Conservation (phyloP, 441 rosid species). For the Erysimum cheiri region DNA sequence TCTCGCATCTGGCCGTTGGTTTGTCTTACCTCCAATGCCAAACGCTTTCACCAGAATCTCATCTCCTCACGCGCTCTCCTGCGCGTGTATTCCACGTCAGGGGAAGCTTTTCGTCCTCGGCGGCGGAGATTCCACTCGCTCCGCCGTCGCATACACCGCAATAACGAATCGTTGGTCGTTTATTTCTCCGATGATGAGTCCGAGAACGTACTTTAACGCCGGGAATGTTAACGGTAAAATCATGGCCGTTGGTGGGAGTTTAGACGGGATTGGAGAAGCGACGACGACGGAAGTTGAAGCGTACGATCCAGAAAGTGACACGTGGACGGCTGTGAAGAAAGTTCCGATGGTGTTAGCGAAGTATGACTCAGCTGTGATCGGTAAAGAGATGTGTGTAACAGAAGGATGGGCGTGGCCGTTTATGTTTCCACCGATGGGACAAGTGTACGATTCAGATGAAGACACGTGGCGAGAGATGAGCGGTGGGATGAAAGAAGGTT, state of each 20-base stretch:
- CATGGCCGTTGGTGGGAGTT: slow-evolving; percentile 65
- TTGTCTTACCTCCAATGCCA: slow-evolving; percentile 65
- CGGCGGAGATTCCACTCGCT: slow-evolving; percentile 51
- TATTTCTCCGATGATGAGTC: slow-evolving; percentile 56
- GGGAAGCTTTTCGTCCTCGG: slow-evolving; percentile 71
- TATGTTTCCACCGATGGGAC: slow-evolving; percentile 60
- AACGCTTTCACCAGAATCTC: slow-evolving; percentile 50
- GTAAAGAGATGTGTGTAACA: slow-evolving; percentile 55
- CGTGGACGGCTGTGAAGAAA: slow-evolving; percentile 47
- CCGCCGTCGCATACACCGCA: slow-evolving; percentile 53
- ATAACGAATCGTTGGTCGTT: slow-evolving; percentile 63
- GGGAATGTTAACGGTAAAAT: slow-evolving; percentile 54
- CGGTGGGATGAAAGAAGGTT: slow-evolving; percentile 69
- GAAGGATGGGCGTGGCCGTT: slow-evolving; percentile 92
- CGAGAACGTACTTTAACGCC: slow-evolving; percentile 56
- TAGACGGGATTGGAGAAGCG: slow-evolving; percentile 40
- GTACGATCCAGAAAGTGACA: slow-evolving; percentile 52
- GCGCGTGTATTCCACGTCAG: slow-evolving; percentile 56
- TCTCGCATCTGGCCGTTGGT: slow-evolving; percentile 67
- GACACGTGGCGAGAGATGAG: slow-evolving; percentile 71
- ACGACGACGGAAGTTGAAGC: slow-evolving; percentile 58
- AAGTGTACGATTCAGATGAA: slow-evolving; percentile 49
- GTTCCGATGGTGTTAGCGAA: slow-evolving; percentile 52
- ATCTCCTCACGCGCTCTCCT: slow-evolving; percentile 59
- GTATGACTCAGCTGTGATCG: slow-evolving; percentile 74